A percentile compares a stretch with the other conserved stretches of the same genome.
These are phyloP conservation scores for Solanum hybrid DNA, from an alignment of 305 asterid species.

Conservation along the genomic window DNA sequence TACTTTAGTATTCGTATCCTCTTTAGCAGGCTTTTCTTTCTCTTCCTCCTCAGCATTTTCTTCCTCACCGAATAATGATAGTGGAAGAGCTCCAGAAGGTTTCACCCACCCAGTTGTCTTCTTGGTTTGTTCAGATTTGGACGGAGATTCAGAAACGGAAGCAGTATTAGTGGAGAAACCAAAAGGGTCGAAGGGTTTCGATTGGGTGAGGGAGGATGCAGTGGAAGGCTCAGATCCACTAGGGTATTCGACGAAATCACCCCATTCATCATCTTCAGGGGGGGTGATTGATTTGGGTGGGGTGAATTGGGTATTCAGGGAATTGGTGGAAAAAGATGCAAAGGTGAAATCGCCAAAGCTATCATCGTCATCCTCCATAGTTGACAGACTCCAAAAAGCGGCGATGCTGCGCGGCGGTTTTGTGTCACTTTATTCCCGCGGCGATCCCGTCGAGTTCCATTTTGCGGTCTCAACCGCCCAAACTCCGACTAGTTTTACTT, in stretches of 20 bases:
- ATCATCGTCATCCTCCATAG: slow-evolving; percentile 57
- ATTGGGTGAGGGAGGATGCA: slow-evolving; percentile 14
- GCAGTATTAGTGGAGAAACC: slow-evolving; percentile 12
- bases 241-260: slow-evolving; percentile 61
- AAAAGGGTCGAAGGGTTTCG: slow-evolving; percentile 25
- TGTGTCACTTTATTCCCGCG: background rate
- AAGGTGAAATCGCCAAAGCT: slow-evolving; percentile 67
- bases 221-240: slow-evolving; percentile 10
- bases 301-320: background rate
- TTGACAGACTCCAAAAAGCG: slow-evolving; percentile 2
- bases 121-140: background rate
- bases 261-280: slow-evolving; percentile 50
- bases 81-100: slow-evolving; percentile 65
- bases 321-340: slow-evolving; percentile 30
- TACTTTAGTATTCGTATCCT: slow-evolving; percentile 6
- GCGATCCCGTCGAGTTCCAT: background rate
- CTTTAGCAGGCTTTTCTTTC: slow-evolving; percentile 4
- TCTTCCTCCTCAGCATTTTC: slow-evolving; percentile 34
- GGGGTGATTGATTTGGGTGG: background rate
- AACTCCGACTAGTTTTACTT: background rate
- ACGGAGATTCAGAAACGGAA: background rate
- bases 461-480: background rate
- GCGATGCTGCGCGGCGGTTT: background rate
- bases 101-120: slow-evolving; percentile 33
- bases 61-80: slow-evolving; percentile 55